Conservation (phyloP, 2,329 filamentous ascomycete genomes). For the Monilinia vaccinii-corymbosi region DNA sequence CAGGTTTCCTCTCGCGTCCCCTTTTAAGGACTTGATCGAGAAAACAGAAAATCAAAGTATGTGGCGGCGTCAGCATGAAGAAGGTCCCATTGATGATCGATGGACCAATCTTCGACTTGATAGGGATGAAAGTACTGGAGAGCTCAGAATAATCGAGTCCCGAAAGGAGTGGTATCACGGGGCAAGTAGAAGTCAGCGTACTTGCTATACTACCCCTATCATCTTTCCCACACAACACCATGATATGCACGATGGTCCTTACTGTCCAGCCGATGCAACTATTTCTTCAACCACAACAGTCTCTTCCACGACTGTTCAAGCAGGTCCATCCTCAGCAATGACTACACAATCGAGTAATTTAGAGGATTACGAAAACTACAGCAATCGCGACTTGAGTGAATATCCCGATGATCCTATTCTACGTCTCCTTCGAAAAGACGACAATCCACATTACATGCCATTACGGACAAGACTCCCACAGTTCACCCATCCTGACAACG, state of each 20-base stretch:
- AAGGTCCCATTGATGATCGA: conserved; percentile 64
- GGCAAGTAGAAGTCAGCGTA: conserved; percentile 50
- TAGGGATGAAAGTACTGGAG: conserved; percentile 48
- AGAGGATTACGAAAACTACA: neutral
- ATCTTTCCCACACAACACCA: conserved; percentile 30
- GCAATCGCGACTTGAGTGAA: conserved; percentile 9
- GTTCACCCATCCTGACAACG: conserved; percentile 41
- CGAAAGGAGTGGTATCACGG: conserved; percentile 57
- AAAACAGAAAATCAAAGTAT: conserved; percentile 38
- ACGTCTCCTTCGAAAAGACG: conserved; percentile 18
- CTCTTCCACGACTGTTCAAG: neutral
- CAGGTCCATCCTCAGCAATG: neutral
- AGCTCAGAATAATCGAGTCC: conserved; percentile 55
- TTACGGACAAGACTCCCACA: conserved; percentile 33
- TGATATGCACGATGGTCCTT: conserved; percentile 9
- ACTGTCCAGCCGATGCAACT: neutral
- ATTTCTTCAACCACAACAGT: conserved; percentile 1
- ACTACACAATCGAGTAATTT: neutral
- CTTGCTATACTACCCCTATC: conserved; percentile 54
- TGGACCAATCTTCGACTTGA: conserved; percentile 61
- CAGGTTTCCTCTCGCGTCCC: conserved; percentile 47
- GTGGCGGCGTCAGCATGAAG: conserved; percentile 58
- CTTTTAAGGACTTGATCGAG: conserved; percentile 34
- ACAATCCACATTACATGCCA: conserved; percentile 33
- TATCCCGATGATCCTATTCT: conserved; percentile 23